Evolutionary conservation across 2,329 filamentous ascomycete species (phyloP).

Genomic region (Talaromyces funiculosus): DNA sequence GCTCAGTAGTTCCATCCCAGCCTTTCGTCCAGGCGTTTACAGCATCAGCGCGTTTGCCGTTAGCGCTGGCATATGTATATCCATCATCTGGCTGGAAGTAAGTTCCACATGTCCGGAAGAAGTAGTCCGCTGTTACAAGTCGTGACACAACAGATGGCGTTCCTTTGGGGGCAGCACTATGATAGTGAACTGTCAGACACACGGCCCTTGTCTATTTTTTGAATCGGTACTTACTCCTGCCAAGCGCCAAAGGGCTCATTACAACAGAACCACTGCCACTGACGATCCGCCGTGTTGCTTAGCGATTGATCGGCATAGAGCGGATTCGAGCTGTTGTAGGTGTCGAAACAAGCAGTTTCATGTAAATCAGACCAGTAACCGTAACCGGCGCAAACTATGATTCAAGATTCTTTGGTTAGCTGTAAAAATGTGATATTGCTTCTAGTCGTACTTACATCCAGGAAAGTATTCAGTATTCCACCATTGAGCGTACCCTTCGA

Average conservation of each 20-base stretch:
- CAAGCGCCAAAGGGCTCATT: constrained; percentile 59
- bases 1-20: constrained; percentile 48
- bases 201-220: neutral
- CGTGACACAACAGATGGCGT: constrained; percentile 48
- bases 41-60: constrained; percentile 43
- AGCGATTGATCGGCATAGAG: constrained; percentile 48
- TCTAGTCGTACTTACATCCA: constrained; percentile 39
- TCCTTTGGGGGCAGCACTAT: constrained; percentile 44
- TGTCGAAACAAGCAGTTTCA: constrained; percentile 50
- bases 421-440: constrained; percentile 17
- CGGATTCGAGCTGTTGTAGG: constrained; percentile 46
- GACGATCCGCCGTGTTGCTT: constrained; percentile 44
- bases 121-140: constrained; percentile 49
- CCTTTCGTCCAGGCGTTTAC: constrained; percentile 53
- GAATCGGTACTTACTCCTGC: constrained; percentile 41
- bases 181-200: constrained; percentile 25
- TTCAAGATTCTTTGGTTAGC: neutral
- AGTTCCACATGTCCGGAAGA: constrained; percentile 50
- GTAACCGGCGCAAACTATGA: constrained; percentile 42
- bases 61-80: constrained; percentile 46
- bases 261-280: constrained; percentile 59
- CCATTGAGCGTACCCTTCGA: constrained; percentile 53
- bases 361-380: constrained; percentile 44
- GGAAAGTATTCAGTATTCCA: constrained; percentile 44
- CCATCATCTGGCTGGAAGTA: constrained; percentile 50